phyloP scores from a whole-genome alignment of 768 basidiomycete genomes.

The Lentinula guzmanii region DNA sequence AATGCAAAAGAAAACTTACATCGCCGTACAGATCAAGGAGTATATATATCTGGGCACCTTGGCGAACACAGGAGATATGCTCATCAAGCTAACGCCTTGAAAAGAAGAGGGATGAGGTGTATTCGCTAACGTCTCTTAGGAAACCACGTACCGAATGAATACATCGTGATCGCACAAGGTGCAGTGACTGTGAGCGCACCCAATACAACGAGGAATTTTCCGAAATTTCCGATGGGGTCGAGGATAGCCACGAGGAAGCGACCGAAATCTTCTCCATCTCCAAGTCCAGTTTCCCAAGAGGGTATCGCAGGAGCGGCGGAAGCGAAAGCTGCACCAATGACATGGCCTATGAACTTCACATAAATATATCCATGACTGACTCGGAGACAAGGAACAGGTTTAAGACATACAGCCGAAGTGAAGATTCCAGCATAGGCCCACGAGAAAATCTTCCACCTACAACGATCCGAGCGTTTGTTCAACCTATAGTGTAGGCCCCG shows the following conservation, averaged over 20 bases:
- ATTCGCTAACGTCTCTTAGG: not conserved
- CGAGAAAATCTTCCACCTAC: conserved; percentile 50
- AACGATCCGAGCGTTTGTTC: not conserved
- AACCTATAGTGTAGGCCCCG: not conserved
- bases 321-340: conserved; percentile 66
- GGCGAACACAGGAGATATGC: conserved; percentile 47
- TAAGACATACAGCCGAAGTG: conserved; percentile 45
- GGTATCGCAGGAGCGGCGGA: conserved; percentile 49
- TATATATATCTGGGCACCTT: conserved; percentile 66
- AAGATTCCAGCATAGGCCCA: conserved; percentile 65
- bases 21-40: conserved; percentile 55
- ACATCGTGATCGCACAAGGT: conserved; percentile 74
- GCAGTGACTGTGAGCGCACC: conserved; percentile 71
- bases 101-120: not conserved
- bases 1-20: conserved; percentile 36
- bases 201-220: conserved; percentile 66
- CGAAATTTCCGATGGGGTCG: conserved; percentile 54
- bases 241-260: conserved; percentile 61
- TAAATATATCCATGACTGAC: no score
- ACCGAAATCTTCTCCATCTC: conserved; percentile 47
- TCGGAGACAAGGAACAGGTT: not conserved
- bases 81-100: conserved; percentile 56
- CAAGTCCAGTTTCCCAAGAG: conserved; percentile 51
- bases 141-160: conserved; percentile 49
- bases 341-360: conserved; percentile 31